Percentiles rank a stretch among this genome's conserved stretches.
phyloP scores from a whole-genome alignment of 2,329 filamentous ascomycete species.

The Pseudopithomyces chartarum region DNA sequence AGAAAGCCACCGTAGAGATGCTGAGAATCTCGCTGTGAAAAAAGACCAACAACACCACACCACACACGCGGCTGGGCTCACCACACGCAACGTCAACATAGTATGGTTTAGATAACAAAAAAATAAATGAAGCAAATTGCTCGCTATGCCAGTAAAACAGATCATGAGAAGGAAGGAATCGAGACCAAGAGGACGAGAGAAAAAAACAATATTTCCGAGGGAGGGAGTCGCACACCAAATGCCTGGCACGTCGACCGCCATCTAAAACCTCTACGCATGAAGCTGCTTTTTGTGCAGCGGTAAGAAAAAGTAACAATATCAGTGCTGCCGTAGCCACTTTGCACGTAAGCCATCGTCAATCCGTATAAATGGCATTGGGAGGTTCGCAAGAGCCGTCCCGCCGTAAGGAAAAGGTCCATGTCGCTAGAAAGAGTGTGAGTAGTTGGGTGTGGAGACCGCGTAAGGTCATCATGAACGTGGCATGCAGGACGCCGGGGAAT shows the following conservation, averaged over 20 bases:
- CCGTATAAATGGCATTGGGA: conserved; percentile 22
- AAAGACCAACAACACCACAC: background rate
- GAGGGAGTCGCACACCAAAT: conserved; percentile 3
- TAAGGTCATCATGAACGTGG: conserved; percentile 36
- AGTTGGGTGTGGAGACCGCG: conserved; percentile 29
- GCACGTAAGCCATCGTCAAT: conserved; percentile 35
- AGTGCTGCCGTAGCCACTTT: conserved; percentile 24
- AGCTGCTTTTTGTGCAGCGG: background rate
- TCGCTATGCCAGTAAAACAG: conserved; percentile 48
- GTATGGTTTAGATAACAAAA: conserved; percentile 15
- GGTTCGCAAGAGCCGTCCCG: conserved; percentile 15
- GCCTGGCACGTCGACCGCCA: background rate
- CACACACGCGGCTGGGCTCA: background rate
- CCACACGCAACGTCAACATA: background rate
- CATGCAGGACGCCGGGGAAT: conserved; percentile 45
- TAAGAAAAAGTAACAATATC: background rate
- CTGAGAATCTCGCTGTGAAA: background rate
- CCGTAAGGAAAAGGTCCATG: conserved; percentile 32
- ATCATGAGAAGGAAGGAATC: conserved; percentile 29
- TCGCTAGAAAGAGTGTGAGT: conserved; percentile 33
- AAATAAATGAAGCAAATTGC: conserved; percentile 17
- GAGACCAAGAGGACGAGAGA: too few species aligned
- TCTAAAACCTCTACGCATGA: background rate
- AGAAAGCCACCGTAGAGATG: background rate
- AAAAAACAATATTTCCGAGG: conserved; percentile 1